Evolutionary conservation across 176 grass and related monocot genomes (phyloP).

Genomic region (Alloteropsis semialata): DNA sequence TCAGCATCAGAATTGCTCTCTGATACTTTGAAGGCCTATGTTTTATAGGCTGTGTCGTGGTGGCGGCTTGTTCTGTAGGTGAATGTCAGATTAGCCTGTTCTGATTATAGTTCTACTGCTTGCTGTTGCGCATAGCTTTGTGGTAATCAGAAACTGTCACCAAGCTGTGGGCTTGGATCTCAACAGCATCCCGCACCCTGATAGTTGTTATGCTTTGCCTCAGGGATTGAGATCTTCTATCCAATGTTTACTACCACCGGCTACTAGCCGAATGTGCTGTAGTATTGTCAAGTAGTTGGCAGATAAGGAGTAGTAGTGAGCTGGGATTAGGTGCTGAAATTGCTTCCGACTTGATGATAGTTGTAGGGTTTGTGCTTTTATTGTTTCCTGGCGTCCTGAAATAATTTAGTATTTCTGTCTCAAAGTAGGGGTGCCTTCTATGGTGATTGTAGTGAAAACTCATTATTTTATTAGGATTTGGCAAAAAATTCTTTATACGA

Average conservation of each 20-base stretch:
- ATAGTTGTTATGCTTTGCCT: not conserved
- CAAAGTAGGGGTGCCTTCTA: not conserved
- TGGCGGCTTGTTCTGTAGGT: not conserved
- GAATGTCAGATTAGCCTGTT: not conserved
- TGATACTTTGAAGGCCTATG: not conserved
- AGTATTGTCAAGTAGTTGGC: not conserved
- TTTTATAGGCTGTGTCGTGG: not conserved
- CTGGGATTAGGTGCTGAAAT: not conserved
- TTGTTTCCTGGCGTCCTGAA: not conserved
- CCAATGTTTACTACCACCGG: not conserved
- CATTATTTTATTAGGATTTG: not conserved
- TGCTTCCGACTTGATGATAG: constrained; percentile 8
- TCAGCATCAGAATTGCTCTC: not conserved
- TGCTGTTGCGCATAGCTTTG: not conserved
- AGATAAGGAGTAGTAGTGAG: not conserved
- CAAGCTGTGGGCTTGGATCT: not conserved
- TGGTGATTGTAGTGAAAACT: not conserved
- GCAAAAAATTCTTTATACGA: not conserved
- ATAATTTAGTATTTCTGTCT: not conserved
- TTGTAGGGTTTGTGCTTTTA: not conserved
- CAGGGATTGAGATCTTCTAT: not conserved
- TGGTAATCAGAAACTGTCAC: not conserved
- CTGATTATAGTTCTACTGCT: not conserved
- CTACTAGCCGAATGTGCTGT: not conserved
- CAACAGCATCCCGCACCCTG: not conserved